Percentiles rank a stretch among this genome's conserved stretches.
These are phyloP conservation scores for Clitopilus hobsonii DNA, from an alignment of 768 basidiomycete species.

Conservation along the genomic window DNA sequence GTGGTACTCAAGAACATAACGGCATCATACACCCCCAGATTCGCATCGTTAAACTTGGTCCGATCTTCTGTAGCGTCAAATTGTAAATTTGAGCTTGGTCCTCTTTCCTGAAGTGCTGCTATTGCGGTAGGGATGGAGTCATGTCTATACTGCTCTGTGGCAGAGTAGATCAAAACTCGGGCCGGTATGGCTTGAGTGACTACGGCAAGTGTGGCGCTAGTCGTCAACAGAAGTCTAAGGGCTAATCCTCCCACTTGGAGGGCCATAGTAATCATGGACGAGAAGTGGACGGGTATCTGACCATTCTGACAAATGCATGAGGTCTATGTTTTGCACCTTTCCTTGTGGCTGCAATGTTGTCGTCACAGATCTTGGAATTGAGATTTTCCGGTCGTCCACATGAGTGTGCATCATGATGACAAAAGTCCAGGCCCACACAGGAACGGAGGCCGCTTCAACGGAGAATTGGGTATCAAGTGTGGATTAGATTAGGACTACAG, in stretches of 20 bases:
- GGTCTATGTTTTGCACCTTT: not conserved
- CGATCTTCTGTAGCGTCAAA: conserved; percentile 68
- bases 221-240: not conserved
- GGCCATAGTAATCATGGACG: not conserved
- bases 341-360: not conserved
- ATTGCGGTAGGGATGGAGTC: conserved; percentile 75
- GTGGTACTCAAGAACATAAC: conserved; percentile 67
- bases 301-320: not conserved
- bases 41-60: conserved; percentile 47
- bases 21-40: conserved; percentile 54
- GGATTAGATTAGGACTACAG: not conserved
- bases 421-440: not conserved
- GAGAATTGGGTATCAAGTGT: not conserved
- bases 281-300: not conserved
- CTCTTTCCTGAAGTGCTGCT: conserved; percentile 42
- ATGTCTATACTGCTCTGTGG: conserved; percentile 60
- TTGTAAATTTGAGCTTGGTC: conserved; percentile 39
- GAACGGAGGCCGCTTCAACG: not conserved
- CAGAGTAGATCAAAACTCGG: conserved; percentile 57
- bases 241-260: not conserved
- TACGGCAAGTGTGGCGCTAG: not conserved
- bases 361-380: not conserved
- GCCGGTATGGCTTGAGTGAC: conserved; percentile 18
- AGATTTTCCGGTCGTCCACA: not conserved
- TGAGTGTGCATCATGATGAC: not conserved